These are phyloP conservation scores for Ashbya aceris DNA, from an alignment of 1,139 yeast genomes.

Conservation along the genomic window DNA sequence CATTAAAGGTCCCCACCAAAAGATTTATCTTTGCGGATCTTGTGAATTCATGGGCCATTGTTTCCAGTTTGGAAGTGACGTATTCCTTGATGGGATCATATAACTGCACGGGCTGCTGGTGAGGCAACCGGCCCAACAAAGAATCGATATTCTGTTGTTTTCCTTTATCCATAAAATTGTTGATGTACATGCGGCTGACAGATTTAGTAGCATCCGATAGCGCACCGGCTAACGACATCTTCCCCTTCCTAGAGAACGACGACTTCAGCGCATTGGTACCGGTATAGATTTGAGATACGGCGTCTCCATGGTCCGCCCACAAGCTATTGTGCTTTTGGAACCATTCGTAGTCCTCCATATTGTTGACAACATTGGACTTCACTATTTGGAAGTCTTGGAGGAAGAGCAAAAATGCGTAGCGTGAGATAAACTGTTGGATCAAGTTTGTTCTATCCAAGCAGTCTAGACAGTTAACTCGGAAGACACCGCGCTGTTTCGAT, in stretches of 20 bases:
- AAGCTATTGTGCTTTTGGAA: slow-evolving; percentile 62
- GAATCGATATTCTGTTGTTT: slow-evolving; percentile 84
- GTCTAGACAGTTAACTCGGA: slow-evolving; percentile 88
- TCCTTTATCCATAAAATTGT: slow-evolving; percentile 86
- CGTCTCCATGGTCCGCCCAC: slow-evolving; percentile 99
- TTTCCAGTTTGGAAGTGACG: slow-evolving; percentile 52
- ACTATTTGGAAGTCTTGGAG: slow-evolving; percentile 39
- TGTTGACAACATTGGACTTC: slow-evolving; percentile 23
- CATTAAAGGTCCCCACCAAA: slow-evolving; percentile 80
- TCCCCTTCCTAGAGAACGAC: slow-evolving; percentile 87
- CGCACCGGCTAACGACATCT: slow-evolving; percentile 94
- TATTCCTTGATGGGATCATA: slow-evolving; percentile 85
- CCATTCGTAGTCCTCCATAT: slow-evolving; percentile 37
- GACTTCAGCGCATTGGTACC: slow-evolving; percentile 96
- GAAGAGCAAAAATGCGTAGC: slow-evolving; percentile 56
- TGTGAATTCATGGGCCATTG: slow-evolving; percentile 49
- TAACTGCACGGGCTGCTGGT: slow-evolving; percentile 59
- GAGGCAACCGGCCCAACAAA: slow-evolving; percentile 68
- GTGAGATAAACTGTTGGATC: slow-evolving; percentile 77
- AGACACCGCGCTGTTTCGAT: slow-evolving; percentile 79
- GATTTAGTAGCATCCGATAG: slow-evolving; percentile 93
- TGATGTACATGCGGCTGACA: slow-evolving; percentile 89
- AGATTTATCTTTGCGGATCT: slow-evolving; percentile 49
- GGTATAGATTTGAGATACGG: slow-evolving; percentile 89
- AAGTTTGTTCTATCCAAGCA: slow-evolving; percentile 92